phyloP scores from a whole-genome alignment of 108 stramenopile genomes.

The Skeletonema menzelii region DNA sequence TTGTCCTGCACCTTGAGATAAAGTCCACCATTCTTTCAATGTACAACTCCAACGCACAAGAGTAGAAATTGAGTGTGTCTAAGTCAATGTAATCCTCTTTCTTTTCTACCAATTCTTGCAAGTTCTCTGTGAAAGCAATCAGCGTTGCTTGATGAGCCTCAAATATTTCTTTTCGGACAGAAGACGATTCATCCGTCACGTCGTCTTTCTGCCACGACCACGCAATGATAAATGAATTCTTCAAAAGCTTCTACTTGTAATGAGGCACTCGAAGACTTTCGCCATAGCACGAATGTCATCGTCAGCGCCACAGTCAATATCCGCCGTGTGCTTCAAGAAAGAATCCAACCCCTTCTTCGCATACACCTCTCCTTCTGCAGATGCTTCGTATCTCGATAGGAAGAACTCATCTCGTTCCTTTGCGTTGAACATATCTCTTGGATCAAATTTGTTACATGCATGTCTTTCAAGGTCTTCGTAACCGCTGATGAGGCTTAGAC shows the following conservation, averaged over 20 bases:
- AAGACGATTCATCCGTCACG: not conserved
- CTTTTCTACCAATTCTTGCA: not conserved
- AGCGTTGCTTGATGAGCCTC: not conserved
- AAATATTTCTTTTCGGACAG: not conserved
- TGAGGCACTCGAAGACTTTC: constrained; percentile 50
- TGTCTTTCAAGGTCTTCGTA: constrained; percentile 14
- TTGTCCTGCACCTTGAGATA: not conserved
- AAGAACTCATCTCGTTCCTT: constrained; percentile 53
- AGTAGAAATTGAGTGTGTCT: not conserved
- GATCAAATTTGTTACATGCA: constrained; percentile 52
- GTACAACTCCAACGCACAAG: not conserved
- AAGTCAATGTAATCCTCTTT: not conserved
- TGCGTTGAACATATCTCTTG: constrained; percentile 17
- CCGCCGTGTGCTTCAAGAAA: constrained; percentile 1
- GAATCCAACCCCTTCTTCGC: constrained; percentile 44
- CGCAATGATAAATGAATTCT: constrained; percentile 54
- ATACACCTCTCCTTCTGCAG: constrained; percentile 57
- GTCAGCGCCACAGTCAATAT: not conserved
- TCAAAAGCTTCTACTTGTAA: constrained; percentile 66
- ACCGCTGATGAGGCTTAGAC: constrained; percentile 19
- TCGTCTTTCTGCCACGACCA: constrained; percentile 7
- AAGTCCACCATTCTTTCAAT: not conserved
- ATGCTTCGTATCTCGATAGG: constrained; percentile 67
- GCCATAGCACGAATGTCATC: constrained; percentile 36
- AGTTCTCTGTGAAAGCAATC: not conserved